These are phyloP conservation scores for Ascochyta fabae DNA, from an alignment of 2,329 filamentous ascomycete genomes.

Conservation along the genomic window DNA sequence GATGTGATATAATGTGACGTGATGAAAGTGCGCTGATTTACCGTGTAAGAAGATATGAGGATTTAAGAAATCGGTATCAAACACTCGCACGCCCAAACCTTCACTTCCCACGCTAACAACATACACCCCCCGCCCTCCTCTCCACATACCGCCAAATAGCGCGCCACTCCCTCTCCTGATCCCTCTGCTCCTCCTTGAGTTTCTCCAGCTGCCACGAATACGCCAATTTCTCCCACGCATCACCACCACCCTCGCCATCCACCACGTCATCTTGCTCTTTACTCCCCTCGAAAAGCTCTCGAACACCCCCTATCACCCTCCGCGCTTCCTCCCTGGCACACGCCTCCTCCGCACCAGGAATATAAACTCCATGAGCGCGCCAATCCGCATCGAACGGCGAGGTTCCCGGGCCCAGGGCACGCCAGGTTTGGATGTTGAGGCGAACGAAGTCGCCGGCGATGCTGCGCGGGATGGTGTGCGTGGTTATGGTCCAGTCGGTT, in stretches of 20 bases:
- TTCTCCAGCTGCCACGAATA: conserved; percentile 5
- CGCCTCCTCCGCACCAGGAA: background rate
- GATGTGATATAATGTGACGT: no score
- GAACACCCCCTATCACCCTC: conserved; percentile 24
- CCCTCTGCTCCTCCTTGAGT: background rate
- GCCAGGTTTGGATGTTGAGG: conserved; percentile 31
- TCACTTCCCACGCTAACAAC: no score
- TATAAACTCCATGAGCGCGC: conserved; percentile 37
- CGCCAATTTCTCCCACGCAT: background rate
- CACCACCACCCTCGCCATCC: background rate
- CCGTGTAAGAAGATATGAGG: no score
- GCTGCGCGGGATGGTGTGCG: conserved; percentile 11
- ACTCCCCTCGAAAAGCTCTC: conserved; percentile 26
- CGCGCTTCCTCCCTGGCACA: conserved; percentile 12
- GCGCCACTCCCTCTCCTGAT: conserved; percentile 11
- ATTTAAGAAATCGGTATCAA: no score
- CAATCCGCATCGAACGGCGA: conserved; percentile 36
- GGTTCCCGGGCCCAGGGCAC: conserved; percentile 33
- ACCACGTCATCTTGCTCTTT: background rate
- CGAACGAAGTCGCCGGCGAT: conserved; percentile 16
- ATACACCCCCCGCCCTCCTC: background rate
- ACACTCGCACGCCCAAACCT: no score
- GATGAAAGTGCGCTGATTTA: no score
- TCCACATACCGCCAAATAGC: conserved; percentile 10
- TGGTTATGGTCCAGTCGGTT: conserved; percentile 35